Conservation (phyloP, 805 yeast species). For the Hanseniaspora lachancei region DNA sequence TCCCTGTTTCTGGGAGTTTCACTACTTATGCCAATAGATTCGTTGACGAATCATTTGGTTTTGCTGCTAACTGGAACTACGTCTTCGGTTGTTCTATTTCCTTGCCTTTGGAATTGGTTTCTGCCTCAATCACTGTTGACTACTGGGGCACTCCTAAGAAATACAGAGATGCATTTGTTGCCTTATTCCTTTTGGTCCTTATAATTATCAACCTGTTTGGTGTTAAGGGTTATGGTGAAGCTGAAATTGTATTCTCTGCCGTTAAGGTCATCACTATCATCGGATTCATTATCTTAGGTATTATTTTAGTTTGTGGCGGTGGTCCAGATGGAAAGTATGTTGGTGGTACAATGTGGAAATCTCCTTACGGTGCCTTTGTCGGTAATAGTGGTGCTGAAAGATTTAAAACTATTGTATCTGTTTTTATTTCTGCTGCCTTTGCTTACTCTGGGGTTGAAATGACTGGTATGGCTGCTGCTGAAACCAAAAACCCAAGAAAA, state of each 20-base stretch:
- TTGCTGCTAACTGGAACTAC: constrained; percentile 49
- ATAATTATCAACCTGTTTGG: constrained; percentile 40
- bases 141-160: constrained; percentile 37
- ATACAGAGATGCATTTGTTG: constrained; percentile 39
- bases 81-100: constrained; percentile 40
- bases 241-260: constrained; percentile 39
- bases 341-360: constrained; percentile 38
- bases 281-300: constrained; percentile 43
- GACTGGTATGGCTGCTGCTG: constrained; percentile 41
- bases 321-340: constrained; percentile 31
- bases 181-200: constrained; percentile 37
- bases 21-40: constrained; percentile 46
- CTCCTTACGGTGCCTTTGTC: constrained; percentile 45
- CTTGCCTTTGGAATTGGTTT: constrained; percentile 39
- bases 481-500: constrained; percentile 35
- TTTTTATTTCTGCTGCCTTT: constrained; percentile 44
- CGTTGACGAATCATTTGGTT: constrained; percentile 51
- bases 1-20: constrained; percentile 54
- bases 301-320: constrained; percentile 37
- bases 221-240: constrained; percentile 43
- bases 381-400: constrained; percentile 27
- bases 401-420: constrained; percentile 42
- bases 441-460: constrained; percentile 44
- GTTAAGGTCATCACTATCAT: constrained; percentile 38
- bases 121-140: constrained; percentile 41